Percentiles rank a stretch among this genome's conserved stretches.
Evolutionary conservation across 208 protist species (phyloP).

Genomic region (Porcisia hertigi): DNA sequence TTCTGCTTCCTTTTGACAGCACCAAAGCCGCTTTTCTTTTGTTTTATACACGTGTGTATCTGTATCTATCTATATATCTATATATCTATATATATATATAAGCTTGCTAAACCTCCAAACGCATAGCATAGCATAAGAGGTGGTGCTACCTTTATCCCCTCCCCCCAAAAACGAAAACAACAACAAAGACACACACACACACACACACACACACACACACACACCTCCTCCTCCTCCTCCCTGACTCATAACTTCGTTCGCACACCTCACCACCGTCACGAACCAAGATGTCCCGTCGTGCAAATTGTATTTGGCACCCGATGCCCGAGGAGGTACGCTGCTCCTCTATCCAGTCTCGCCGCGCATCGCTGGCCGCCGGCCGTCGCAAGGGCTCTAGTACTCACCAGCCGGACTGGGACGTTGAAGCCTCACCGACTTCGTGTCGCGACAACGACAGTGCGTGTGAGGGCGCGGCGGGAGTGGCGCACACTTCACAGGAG

Average conservation of each 20-base stretch:
- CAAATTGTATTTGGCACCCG: conserved; percentile 61
- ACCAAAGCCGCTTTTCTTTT: no score
- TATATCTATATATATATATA: background rate
- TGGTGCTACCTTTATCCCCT: no score
- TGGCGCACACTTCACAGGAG: background rate
- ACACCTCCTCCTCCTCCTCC: background rate
- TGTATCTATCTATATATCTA: background rate
- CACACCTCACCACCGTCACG: background rate
- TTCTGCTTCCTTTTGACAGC: no score
- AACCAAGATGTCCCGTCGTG: conserved; percentile 43
- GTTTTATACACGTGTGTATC: background rate
- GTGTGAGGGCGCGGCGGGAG: conserved; percentile 5
- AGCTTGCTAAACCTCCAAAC: no score
- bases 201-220: background rate
- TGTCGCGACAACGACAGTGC: conserved; percentile 30
- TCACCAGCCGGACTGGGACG: conserved; percentile 46
- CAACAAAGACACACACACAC: no score
- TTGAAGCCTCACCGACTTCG: conserved; percentile 42
- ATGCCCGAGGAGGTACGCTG: conserved; percentile 66
- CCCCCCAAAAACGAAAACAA: no score
- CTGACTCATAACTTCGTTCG: background rate
- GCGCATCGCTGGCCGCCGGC: conserved; percentile 46
- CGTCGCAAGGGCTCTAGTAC: conserved; percentile 33
- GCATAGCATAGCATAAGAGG: no score
- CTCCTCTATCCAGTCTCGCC: conserved; percentile 48